Base-by-base conservation (phyloP, 2,329 filamentous ascomycete species). In the Aspergillus sp. region DNA sequence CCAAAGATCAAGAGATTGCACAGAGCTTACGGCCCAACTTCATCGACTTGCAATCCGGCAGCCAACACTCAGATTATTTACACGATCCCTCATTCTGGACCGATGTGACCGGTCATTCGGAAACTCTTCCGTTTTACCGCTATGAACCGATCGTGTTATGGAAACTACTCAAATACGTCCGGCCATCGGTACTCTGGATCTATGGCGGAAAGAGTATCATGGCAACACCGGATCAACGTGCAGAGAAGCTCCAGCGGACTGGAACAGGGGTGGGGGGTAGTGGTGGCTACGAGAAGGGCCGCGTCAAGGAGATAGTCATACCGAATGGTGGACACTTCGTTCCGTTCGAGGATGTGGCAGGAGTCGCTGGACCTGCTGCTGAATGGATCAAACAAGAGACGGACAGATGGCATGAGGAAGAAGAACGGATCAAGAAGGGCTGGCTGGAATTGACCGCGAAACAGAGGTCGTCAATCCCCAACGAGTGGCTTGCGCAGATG, bases 1-100 rank as follows among this genome's bases (percentile, higher is more conserved):
- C 90, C 0, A 92, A 91, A 70, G 87, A 93, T 73, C 90, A 95
- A 71, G 90, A 94, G 76, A 87, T 91, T 3, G 68, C 73, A 39
- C 70, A 70, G 6, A 76, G 74, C 61, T 41, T 70, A 7, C 68
- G 73, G 3, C 65, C 71, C 23, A 74, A 72, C 54, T 68, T 71
- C 15, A 8, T 38, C 13, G 6, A 30, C 25, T 10, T 15, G 39
- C 41, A 17, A 19, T 19, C 15, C 5, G 36, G 25, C 8, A 27
- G 41, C 1, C 19, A 30, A 1, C 44, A 32, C 0, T 6, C 15
- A 2, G 23, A 27, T 21, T 52, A 17, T n/a, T 32, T 42, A 3
- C 56, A 53, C 17, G 56, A 56, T 17, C 10, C 53, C 21, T 3
- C 15, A 6, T 41, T 41, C 15, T 10, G 48, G 15, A 19, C 50